Base-by-base conservation (phyloP, 2,329 filamentous ascomycete genomes). In the Penicillium frequentans region DNA sequence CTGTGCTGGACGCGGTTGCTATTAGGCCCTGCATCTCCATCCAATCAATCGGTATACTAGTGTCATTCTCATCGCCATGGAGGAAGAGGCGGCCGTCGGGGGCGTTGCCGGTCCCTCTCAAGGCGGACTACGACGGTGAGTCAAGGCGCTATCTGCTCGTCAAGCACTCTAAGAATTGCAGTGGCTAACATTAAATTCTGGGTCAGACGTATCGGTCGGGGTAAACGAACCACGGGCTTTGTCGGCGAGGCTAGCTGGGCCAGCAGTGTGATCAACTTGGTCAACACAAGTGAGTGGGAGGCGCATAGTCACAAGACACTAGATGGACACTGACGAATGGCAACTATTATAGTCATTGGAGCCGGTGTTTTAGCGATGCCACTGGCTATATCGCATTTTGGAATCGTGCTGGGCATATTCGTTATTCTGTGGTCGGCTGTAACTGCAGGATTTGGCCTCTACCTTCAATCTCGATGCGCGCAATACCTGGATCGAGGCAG, bases 301-400 rank as follows among this genome's bases (percentile, higher is more conserved):
- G 43, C 24, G 51, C 33, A 39, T 44, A 35, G 56, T 50, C 50
- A 27, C 49, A 31, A 48, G 8, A n/a, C 31, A 9, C n/a, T 7
- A 21, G 26, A 29, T 29, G 54, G 33, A 45, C 21, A 45, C 39
- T 42, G 21, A 42, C 37, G 14, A 26, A 31, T 47, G 23, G n/a
- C 23, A 7, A 10, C 27, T 14, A 7, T 13, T 10, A n/a, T 68
- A 95, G 91, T 99, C 69, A 86, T 99, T 62, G 95, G 95, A 55
- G 93, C 95, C 35, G 95, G 95, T 53, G 93, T 96, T 2, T 85
- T 99, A 43, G 95, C 93, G 49, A 90, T 97, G 93, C 93, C 93
- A n/a, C 88, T 91, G 6, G 93, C 95, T 45, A 86, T 99, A 76
- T 95, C 92, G 14, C 92, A 96, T 70, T 96, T 98, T 86, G 95